Evolutionary conservation across 345 rosid species (phyloP).

Genomic region (Rhodomyrtus tomentosa): DNA sequence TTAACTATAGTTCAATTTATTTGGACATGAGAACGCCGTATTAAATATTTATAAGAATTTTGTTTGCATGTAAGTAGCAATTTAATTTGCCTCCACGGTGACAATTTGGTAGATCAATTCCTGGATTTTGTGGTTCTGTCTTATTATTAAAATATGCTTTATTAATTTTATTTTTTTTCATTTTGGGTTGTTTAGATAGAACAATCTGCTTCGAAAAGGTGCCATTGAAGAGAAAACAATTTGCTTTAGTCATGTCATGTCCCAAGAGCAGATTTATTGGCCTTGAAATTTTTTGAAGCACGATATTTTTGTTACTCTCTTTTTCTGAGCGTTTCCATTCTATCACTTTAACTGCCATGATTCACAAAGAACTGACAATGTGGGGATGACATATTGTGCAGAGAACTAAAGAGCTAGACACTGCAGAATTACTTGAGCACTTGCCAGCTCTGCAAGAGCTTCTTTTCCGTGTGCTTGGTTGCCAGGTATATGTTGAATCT

Average conservation of each 20-base stretch:
- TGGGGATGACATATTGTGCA: conserved; percentile 12
- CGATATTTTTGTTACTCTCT: background rate
- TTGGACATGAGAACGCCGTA: background rate
- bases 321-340: background rate
- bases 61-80: background rate
- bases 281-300: background rate
- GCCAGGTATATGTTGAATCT: conserved; percentile 47
- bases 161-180: background rate
- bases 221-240: background rate
- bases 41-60: background rate
- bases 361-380: background rate
- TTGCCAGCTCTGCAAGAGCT: conserved; percentile 90
- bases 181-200: background rate
- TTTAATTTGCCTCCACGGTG: background rate
- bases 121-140: background rate
- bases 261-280: background rate
- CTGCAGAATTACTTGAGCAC: conserved; percentile 79
- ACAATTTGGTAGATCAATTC: background rate
- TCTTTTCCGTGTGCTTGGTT: conserved; percentile 83
- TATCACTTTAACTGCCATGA: background rate
- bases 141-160: background rate
- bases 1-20: background rate
- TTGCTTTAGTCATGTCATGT: background rate
- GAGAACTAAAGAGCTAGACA: conserved; percentile 89
- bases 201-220: background rate